Percentiles rank a stretch among this genome's conserved stretches.
Conservation (phyloP, 805 yeast genomes). For the Candida quercuum region DNA sequence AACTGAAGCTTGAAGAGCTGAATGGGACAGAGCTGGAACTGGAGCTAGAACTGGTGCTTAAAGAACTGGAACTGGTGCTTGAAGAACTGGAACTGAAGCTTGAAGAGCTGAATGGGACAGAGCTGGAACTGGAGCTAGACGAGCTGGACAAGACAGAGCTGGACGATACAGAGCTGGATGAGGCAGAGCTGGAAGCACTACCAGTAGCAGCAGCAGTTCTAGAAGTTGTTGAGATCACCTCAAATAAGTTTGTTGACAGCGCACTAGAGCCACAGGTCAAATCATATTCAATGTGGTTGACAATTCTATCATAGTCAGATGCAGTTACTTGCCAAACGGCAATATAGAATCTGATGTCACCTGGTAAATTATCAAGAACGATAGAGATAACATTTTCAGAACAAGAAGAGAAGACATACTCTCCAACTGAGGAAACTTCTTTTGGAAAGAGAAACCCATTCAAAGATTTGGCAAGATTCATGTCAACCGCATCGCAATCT, state of each 20-base stretch:
- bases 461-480: constrained; percentile 21
- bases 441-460: constrained; percentile 32
- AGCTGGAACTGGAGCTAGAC: constrained; percentile 11
- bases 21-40: constrained; percentile 20
- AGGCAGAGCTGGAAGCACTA: constrained; percentile 14
- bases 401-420: constrained; percentile 19
- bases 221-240: constrained; percentile 9
- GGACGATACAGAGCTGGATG: constrained; percentile 5
- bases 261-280: constrained; percentile 9
- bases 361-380: constrained; percentile 15
- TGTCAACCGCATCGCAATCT: constrained; percentile 17
- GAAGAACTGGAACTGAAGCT: constrained; percentile 11
- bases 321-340: constrained; percentile 26
- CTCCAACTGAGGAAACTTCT: constrained; percentile 6
- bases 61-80: constrained; percentile 6
- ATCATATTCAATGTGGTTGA: constrained; percentile 10
- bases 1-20: constrained; percentile 13
- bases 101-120: constrained; percentile 18
- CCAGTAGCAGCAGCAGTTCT: constrained; percentile 13
- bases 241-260: not conserved
- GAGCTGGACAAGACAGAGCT: not conserved
- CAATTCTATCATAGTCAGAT: no score
- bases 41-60: constrained; percentile 2
- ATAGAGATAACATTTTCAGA: constrained; percentile 17
- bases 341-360: constrained; percentile 25